Conservation (phyloP, 805 yeast species). For the Hanseniaspora clermontiae region DNA sequence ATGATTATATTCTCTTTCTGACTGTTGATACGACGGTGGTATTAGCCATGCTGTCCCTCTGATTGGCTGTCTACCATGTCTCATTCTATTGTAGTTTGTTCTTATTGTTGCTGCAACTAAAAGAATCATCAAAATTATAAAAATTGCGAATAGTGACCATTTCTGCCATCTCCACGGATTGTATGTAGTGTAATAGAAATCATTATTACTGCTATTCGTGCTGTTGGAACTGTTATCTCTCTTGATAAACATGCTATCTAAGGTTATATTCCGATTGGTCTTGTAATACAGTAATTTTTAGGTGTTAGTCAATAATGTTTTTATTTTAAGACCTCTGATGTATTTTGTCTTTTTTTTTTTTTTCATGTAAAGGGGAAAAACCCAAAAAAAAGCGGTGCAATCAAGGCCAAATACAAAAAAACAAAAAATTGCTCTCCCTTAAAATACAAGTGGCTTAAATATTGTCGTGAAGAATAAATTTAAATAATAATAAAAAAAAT, state of each 20-base stretch:
- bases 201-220: neutral
- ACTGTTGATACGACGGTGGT: slow-evolving; percentile 50
- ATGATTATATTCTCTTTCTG: slow-evolving; percentile 42
- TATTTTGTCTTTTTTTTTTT: too few species aligned
- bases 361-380: neutral
- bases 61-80: slow-evolving; percentile 38
- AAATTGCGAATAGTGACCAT: slow-evolving; percentile 56
- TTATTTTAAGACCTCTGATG: neutral
- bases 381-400: neutral
- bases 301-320: too few species aligned
- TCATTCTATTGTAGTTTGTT: slow-evolving; percentile 40
- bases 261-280: too few species aligned
- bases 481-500: too few species aligned
- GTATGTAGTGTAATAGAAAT: neutral
- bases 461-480: too few species aligned
- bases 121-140: slow-evolving; percentile 37
- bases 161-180: slow-evolving; percentile 32
- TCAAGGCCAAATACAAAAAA: neutral
- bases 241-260: neutral
- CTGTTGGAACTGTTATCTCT: neutral
- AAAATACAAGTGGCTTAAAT: neutral
- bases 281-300: too few species aligned
- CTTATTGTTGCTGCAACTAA: slow-evolving; percentile 40
- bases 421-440: neutral
- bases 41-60: slow-evolving; percentile 62